Percentiles rank a stretch among this genome's conserved stretches.
Evolutionary conservation across 1,284 basidiomycete genomes (phyloP).

Genomic region (Apiotrichum sp.): DNA sequence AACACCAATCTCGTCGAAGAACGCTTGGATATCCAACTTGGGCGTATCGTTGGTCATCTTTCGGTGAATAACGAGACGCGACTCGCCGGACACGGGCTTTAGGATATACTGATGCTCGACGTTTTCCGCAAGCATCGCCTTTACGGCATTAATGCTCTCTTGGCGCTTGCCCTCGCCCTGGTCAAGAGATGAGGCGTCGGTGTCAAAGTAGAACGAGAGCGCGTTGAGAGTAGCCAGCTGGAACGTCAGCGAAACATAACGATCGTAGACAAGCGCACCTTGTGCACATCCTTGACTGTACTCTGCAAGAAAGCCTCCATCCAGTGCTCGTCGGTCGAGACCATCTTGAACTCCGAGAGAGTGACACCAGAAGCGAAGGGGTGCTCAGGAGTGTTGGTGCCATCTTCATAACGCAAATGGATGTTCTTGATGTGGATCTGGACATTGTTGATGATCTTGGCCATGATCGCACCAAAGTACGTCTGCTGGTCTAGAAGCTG

Average conservation of each 20-base stretch:
- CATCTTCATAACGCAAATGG: constrained; percentile 95
- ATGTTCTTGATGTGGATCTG: constrained; percentile 94
- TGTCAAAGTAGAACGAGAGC: constrained; percentile 92
- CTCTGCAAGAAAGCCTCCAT: constrained; percentile 92
- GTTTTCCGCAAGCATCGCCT: constrained; percentile 61
- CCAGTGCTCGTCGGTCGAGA: constrained; percentile 92
- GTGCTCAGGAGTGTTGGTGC: constrained; percentile 88
- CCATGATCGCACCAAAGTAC: constrained; percentile 75
- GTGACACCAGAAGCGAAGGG: constrained; percentile 93
- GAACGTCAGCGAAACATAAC: not conserved
- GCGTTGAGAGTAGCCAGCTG: constrained; percentile 82
- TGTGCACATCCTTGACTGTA: constrained; percentile 81
- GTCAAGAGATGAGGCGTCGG: constrained; percentile 72
- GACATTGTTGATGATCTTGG: constrained; percentile 92
- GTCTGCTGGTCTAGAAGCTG: constrained; percentile 56
- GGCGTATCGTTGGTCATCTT: constrained; percentile 66
- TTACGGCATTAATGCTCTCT: constrained; percentile 73
- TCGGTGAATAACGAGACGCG: constrained; percentile 79
- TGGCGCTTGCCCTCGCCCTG: constrained; percentile 54
- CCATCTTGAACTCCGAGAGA: constrained; percentile 83
- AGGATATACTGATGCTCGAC: constrained; percentile 87
- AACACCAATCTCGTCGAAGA: constrained; percentile 93
- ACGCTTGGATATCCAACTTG: constrained; percentile 79
- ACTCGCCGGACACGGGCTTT: constrained; percentile 93
- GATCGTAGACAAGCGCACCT: constrained; percentile 51